These are phyloP conservation scores for Vigna hirtella DNA, from an alignment of 306 rosid genomes.

Conservation along the genomic window DNA sequence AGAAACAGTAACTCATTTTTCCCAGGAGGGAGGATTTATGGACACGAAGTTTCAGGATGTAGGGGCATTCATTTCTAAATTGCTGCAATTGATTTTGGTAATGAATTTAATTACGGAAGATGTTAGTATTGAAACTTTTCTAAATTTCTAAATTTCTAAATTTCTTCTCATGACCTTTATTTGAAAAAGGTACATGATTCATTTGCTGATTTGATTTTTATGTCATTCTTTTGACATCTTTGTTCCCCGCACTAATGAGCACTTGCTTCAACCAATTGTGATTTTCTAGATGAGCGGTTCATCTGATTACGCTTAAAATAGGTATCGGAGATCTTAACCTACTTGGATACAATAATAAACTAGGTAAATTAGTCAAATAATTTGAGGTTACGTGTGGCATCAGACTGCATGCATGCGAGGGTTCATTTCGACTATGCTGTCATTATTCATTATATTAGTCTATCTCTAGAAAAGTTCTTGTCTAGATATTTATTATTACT, in stretches of 20 bases:
- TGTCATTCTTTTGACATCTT: constrained; percentile 6
- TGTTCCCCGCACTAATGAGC: constrained; percentile 3
- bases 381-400: neutral
- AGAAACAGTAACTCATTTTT: constrained; percentile 57
- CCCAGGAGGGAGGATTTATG: constrained; percentile 54
- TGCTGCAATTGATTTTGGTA: constrained; percentile 52
- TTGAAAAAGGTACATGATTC: constrained; percentile 52
- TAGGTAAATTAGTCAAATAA: no score
- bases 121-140: constrained; percentile 40
- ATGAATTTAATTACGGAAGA: constrained; percentile 57
- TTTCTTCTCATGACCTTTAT: constrained; percentile 48
- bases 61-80: constrained; percentile 49
- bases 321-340: neutral
- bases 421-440: no score
- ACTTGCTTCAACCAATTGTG: constrained; percentile 20
- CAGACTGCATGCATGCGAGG: neutral
- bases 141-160: no score
- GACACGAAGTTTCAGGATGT: constrained; percentile 55
- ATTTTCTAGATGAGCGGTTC: neutral
- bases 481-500: no score
- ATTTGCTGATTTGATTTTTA: constrained; percentile 42
- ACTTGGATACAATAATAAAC: neutral
- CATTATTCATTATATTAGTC: no score
- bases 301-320: neutral
- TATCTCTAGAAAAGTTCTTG: no score